Conservation (phyloP, 805 yeast species). For the Saccharomycopsis sp. region DNA sequence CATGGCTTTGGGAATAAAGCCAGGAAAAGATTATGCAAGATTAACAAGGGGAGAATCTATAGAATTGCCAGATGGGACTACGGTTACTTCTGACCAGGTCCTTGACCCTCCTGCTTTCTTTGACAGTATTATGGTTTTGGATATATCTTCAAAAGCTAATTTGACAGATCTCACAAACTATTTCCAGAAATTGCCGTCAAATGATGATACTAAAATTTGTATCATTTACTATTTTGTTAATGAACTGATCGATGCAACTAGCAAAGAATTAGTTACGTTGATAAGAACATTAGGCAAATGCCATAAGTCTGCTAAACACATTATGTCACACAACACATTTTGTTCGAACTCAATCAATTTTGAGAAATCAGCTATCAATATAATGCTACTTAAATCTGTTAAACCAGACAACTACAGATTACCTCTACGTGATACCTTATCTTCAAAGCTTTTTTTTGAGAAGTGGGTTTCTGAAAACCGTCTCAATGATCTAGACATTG, state of each 20-base stretch:
- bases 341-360: constrained; percentile 57
- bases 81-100: constrained; percentile 64
- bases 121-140: constrained; percentile 59
- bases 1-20: constrained; percentile 57
- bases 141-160: constrained; percentile 56
- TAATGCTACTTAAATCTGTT: constrained; percentile 52
- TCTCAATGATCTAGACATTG: constrained; percentile 22
- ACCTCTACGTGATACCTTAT: constrained; percentile 26
- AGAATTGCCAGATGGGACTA: constrained; percentile 49
- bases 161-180: constrained; percentile 27
- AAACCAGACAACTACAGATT: constrained; percentile 36
- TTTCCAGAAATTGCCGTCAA: background rate
- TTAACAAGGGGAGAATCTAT: constrained; percentile 58
- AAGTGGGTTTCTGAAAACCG: constrained; percentile 2
- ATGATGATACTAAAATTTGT: constrained; percentile 19
- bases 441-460: constrained; percentile 1
- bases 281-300: constrained; percentile 46
- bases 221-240: constrained; percentile 74
- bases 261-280: constrained; percentile 40
- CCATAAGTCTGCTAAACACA: constrained; percentile 40
- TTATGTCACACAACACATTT: constrained; percentile 65
- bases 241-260: constrained; percentile 43
- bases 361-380: constrained; percentile 45
- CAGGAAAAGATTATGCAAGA: constrained; percentile 50
- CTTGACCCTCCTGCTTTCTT: constrained; percentile 54